Evolutionary conservation across 345 rosid species (phyloP).

Genomic region (Moricandia arvensis): DNA sequence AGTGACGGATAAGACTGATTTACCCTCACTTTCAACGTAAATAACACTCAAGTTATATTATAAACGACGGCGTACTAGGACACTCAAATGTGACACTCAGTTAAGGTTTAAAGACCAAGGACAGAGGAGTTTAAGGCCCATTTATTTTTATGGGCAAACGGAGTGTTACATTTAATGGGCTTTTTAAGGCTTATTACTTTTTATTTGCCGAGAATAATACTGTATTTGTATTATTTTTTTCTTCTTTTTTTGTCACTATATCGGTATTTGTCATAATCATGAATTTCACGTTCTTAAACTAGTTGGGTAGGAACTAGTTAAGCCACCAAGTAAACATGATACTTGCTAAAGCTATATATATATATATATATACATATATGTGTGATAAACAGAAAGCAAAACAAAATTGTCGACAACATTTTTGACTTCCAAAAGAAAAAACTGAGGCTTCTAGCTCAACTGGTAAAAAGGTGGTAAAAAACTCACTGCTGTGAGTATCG

Average conservation of each 20-base stretch:
- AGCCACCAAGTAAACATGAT: neutral
- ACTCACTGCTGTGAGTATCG: too few species aligned
- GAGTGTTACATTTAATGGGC: neutral
- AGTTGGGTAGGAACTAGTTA: neutral
- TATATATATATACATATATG: too few species aligned
- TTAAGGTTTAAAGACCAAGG: neutral
- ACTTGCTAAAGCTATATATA: neutral
- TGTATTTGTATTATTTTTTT: too few species aligned
- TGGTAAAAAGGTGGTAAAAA: too few species aligned
- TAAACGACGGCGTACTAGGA: neutral
- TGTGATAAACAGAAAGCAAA: neutral
- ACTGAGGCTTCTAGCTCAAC: too few species aligned
- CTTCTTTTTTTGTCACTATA: neutral
- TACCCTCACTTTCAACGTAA: constrained; percentile 18
- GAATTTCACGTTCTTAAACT: neutral
- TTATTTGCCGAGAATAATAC: too few species aligned
- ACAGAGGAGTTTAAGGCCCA: neutral
- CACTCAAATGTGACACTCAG: neutral
- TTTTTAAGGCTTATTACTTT: too few species aligned
- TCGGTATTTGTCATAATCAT: neutral
- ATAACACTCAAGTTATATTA: neutral
- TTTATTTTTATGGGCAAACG: neutral
- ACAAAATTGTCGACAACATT: neutral
- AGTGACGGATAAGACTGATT: neutral
- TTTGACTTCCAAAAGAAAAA: neutral